Base-by-base conservation (phyloP, 2,329 filamentous ascomycete species). In the Fusarium chuoi region DNA sequence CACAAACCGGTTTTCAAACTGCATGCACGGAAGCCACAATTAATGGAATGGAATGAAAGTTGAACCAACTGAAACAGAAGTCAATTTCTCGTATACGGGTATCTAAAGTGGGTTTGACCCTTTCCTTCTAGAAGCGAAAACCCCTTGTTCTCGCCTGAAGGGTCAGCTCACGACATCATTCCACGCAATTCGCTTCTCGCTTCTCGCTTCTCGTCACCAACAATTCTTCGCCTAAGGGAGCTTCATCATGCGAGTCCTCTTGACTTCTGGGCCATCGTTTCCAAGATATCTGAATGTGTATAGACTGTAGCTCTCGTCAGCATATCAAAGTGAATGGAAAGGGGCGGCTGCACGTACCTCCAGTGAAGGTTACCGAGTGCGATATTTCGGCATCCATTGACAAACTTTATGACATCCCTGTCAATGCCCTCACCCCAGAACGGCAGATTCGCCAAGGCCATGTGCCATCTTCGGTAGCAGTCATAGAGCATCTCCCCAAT, bases 401-500 rank as follows among this genome's bases (percentile, higher is more conserved):
- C 51, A 24, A 70, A 70, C 18, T 70, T 70, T n/a, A 70, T 70
- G 5, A 70, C 51, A 41, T 70, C 67, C 22, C 67, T 54, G 26
- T 70, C 67, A n/a, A 70, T 42, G 5, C 24, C 35, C 58, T 70
- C 67, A 18, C 67, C 67, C 58, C 67, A 70, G 30, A 70, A 70
- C 1, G 65, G 67, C 20, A 69, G 66, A 41, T 70, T 45, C 24
- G 59, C 51, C 24, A 70, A 36, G 6, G 67, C 67, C 20, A n/a
- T 33, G 30, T 70, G 52, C 67, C 67, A 70, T 42, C 65, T 33
- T n/a, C 46, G 52, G 35, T 70, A 70, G 17, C 67, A 70, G 15
- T 70, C 65, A 26, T 70, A 70, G 0, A 70, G 10, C 67, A 70
- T 70, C 51, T 70, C 65, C 20, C 67, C 67, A 18, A 70, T 70